Base-by-base conservation (phyloP, 2,329 filamentous ascomycete genomes). In the Ascochyta lentis region DNA sequence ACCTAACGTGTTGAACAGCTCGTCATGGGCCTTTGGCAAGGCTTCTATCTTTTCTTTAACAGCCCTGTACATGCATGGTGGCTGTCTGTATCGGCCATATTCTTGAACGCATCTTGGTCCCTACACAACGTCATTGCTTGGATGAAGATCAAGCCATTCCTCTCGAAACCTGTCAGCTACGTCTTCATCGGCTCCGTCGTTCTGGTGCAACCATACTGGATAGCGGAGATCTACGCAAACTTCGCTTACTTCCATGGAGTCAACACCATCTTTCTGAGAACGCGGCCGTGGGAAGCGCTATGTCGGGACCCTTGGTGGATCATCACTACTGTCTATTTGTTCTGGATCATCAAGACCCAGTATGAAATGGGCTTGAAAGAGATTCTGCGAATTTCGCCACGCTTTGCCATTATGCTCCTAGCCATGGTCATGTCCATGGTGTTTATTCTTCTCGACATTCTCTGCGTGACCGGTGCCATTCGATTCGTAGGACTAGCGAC, bases 271-370 rank as follows among this genome's bases (percentile, higher is more conserved):
- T 88, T 88, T 64, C 65, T 77, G 4, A 76, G 75, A 3, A 87
- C 84, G 0, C 73, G 86, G 16, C 86, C 86, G 0, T 81, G 82
- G 46, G 86, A 89, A 68, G 83, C 85, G 2, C 68, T 88, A 1
- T 86, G 84, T 64, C 80, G 85, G 9, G 86, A 89, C 60, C 86
- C 86, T 0, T 89, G 86, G 86, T 89, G 86, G 86, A 81, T 89
- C 16, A 86, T 86, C 60, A 87, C 86, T 0, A 83, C 81, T 1
- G 63, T 81, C 56, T 84, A 79, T 22, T 76, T 89, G 3, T 83
- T 88, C 68, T 87, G 81, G 77, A 85, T 86, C 41, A 87, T 89
- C 68, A 85, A 84, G 55, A 80, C 77, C 26, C 80, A 84, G 39
- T 89, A 89, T 70, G 82, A 85, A 42, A 83, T 89, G 59, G 79